Base-by-base conservation (phyloP, 73 alveolate species). In the Diophrys appendiculata region DNA sequence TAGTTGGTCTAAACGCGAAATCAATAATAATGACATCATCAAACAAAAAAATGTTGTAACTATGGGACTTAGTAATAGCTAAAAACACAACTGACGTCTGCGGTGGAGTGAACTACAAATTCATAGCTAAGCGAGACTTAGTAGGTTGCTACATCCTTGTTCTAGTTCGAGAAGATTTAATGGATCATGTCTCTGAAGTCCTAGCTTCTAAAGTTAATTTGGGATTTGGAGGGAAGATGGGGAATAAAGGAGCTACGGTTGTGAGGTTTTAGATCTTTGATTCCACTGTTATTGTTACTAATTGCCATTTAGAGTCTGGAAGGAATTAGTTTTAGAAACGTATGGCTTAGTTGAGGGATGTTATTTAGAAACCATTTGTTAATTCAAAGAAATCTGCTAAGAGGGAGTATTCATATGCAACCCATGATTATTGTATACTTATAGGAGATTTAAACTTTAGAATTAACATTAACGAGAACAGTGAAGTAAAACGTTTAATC, bases 161-260 rank as follows among this genome's bases (percentile, higher is more conserved):
- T 65, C 79, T 86, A 33, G 89, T 75, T 32, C 78, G 73, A 72
- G 65, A 69, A 55, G 43, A 30, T 25, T 26, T 69, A 29, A 35
- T 52, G 13, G 32, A 43, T 30, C 55, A 54, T 54, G 33, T 81
- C 26, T 28, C 32, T 14, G 81, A 56, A 29, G 78, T 81, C 30
- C 33, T 33, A 25, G 64, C 85, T 0, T 24, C 89, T 26, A 78
- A 76, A 67, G 43, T 65, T 25, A 96, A 96, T 73, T 88, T 95
- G 2, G 99, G 99, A 0, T 78, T 93, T 54, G 52, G 52, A n/a
- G 93, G 94, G 29, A 81, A 91, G 53, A 69, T 92, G 23, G 99
- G 98, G 24, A 96, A 95, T 71, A 96, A 96, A 89, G 99, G 98
- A 30, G 98, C 97, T 2, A 95, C 94, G n/a, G 85, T 84, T 13